Evolutionary conservation across 2,329 filamentous ascomycete genomes (phyloP).

Genomic region (Aspergillus luchuensis): DNA sequence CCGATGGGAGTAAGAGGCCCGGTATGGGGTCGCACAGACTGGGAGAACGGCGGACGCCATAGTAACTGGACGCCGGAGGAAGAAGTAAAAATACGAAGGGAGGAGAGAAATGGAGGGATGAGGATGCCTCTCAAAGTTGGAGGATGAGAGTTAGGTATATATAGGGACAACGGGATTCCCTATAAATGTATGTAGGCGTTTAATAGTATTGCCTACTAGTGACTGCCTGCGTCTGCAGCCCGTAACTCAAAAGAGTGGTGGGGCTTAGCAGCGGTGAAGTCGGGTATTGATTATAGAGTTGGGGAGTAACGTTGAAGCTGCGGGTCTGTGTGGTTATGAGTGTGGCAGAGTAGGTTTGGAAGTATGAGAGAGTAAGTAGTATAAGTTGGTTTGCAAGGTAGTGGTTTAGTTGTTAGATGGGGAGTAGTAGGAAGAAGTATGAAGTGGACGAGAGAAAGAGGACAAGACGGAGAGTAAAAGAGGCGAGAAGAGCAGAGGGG

Average conservation of each 20-base stretch:
- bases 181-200: slow-evolving; percentile 21
- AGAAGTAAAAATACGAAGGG: neutral
- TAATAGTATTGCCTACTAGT: slow-evolving; percentile 23
- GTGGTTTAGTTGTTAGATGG: neutral
- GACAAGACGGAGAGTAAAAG: neutral
- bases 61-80: neutral
- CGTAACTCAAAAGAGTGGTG: slow-evolving; percentile 15
- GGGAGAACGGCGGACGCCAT: slow-evolving; percentile 25
- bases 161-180: neutral
- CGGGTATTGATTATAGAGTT: slow-evolving; percentile 7
- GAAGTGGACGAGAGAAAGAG: neutral
- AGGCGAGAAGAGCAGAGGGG: neutral
- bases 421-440: neutral
- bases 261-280: slow-evolving; percentile 15
- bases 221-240: slow-evolving; percentile 18
- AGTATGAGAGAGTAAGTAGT: neutral
- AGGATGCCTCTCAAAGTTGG: neutral
- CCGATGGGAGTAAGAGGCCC: slow-evolving; percentile 20
- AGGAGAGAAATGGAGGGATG: neutral
- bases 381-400: neutral
- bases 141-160: slow-evolving; percentile 1
- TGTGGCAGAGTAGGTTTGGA: neutral
- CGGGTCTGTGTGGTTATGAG: neutral
- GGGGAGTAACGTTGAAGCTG: neutral
- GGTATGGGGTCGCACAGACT: slow-evolving; percentile 24